A percentile compares a stretch with the other conserved stretches of the same genome.
phyloP scores from a whole-genome alignment of 2,329 filamentous ascomycete genomes.

The Fusarium illudens region DNA sequence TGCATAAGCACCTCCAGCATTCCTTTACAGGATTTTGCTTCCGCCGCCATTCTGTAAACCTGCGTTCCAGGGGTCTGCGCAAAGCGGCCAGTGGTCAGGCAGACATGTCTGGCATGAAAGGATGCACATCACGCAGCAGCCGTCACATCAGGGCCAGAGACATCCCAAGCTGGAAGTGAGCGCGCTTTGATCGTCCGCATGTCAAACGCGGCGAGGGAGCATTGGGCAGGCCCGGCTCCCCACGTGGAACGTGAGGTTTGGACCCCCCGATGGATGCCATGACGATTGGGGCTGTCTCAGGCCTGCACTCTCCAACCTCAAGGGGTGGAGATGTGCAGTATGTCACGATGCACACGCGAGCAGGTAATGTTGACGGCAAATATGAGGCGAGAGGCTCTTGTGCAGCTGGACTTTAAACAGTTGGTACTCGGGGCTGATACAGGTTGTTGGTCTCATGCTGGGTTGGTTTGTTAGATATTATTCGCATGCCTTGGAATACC shows the following conservation, averaged over 20 bases:
- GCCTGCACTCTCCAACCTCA: not conserved
- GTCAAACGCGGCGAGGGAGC: slow-evolving; percentile 4
- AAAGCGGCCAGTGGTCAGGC: not conserved
- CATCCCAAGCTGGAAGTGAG: not conserved
- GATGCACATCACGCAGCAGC: not conserved
- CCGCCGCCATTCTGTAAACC: not conserved
- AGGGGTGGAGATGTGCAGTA: not conserved
- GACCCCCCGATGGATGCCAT: not conserved
- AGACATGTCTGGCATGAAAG: not conserved
- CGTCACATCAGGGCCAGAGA: not conserved
- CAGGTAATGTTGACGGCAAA: slow-evolving; percentile 3
- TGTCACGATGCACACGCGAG: not conserved
- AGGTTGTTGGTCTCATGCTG: not conserved
- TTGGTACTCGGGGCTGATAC: not conserved
- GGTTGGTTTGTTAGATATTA: not conserved
- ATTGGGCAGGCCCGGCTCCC: not conserved
- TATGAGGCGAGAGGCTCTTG: not conserved
- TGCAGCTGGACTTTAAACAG: not conserved
- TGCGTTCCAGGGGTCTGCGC: not conserved
- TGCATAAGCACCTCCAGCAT: not conserved
- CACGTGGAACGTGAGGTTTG: slow-evolving; percentile 6
- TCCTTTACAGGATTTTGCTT: not conserved
- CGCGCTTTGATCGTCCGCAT: slow-evolving; percentile 11
- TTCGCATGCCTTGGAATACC: not conserved
- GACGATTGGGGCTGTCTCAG: slow-evolving; percentile 6